Evolutionary conservation across 2,329 filamentous ascomycete genomes (phyloP).

Genomic region (Aspergillus bombycis): DNA sequence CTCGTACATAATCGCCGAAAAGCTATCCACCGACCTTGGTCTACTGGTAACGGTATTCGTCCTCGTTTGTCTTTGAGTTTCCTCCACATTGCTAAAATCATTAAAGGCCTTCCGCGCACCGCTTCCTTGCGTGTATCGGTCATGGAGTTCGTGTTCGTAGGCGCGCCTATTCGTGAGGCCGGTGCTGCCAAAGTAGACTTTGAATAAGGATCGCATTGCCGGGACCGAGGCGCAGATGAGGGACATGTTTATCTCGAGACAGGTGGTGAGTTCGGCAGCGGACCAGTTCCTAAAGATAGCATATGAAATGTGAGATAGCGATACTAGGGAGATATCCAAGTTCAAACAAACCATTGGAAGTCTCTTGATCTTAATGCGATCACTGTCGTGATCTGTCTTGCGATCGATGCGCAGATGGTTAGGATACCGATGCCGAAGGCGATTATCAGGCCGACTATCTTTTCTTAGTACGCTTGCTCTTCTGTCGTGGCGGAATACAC

Average conservation of each 20-base stretch:
- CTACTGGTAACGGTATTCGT: neutral
- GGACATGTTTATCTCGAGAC: neutral
- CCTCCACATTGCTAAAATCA: neutral
- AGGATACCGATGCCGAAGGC: slow-evolving; percentile 2
- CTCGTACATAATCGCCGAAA: neutral
- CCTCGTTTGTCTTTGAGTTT: neutral
- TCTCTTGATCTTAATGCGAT: neutral
- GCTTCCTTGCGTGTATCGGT: neutral
- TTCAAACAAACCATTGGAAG: neutral
- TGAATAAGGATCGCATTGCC: neutral
- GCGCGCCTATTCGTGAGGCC: neutral
- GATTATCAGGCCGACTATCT: neutral
- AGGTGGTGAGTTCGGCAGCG: neutral
- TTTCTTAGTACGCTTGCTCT: neutral
- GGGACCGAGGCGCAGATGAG: neutral
- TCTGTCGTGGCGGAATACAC: neutral
- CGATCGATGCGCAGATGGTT: neutral
- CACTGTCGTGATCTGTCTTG: neutral
- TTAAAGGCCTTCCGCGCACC: neutral
- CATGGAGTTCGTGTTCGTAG: neutral
- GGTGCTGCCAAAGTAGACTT: neutral
- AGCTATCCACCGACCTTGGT: neutral
- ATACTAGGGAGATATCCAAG: neutral
- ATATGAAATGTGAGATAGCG: neutral
- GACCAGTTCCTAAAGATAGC: neutral